Evolutionary conservation across 1,284 basidiomycete genomes (phyloP), one percentile per base, ranked within the genome.

Genomic region (Rhodotorula glutinis): DNA sequence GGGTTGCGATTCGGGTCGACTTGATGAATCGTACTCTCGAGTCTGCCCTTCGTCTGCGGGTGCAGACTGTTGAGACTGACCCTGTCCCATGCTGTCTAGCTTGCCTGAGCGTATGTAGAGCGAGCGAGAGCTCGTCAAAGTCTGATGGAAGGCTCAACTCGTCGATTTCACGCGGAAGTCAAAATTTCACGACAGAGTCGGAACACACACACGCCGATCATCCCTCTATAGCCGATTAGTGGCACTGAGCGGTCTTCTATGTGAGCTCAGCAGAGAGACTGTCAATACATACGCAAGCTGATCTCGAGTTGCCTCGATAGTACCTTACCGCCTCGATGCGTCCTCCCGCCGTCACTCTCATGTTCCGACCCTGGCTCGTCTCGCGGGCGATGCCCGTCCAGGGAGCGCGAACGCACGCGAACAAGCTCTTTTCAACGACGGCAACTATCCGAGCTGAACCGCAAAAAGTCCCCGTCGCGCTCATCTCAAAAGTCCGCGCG

Each of bases 401-500:
- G n/a, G 19, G 25, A 3, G 21, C 25, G 14, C 29, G 44, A 4
- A 19, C 44, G 30, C 21, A 23, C 4, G 25, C 49, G 13, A 0
- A 17, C 25, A 51, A 49, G 17, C 13, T 49, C 49, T 52, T 59
- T 23, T 16, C 58, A 17, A 52, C 19, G 21, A 43, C 58, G 5
- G 10, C 11, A 13, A 52, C 27, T 2, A 21, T 17, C n/a, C 40
- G 7, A 25, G 58, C 47, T 38, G 58, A 59, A 33, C 38, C 58
- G 58, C 47, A 25, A 27, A 59, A 59, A 40, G 78, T 79, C 57
- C 79, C 87, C 41, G 82, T 90, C 63, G 86, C 88, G 70, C 86
- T 93, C 70, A 88, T 98, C 69, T 88, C 89, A 3, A 87, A 92
- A 78, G 85, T 98, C 44, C 87, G 94, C 65, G 90, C 65, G 23